Conservation (phyloP, 1,139 yeast genomes). For the Blastobotrys aristatus region DNA sequence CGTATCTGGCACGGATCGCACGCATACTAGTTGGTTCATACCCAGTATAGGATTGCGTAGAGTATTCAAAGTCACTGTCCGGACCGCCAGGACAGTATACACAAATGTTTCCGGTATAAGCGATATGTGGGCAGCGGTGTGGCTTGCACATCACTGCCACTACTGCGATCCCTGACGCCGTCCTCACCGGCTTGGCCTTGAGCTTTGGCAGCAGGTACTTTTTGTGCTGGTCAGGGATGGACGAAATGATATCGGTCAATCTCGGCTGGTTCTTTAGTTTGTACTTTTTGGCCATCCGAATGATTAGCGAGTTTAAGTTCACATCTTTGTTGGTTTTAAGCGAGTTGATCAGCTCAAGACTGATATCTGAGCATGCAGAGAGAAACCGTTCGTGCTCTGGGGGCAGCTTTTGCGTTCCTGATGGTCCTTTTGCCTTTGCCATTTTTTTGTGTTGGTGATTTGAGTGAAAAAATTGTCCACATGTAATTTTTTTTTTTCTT, state of each 20-base stretch:
- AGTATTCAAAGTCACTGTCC: slow-evolving; percentile 94
- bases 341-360: slow-evolving; percentile 79
- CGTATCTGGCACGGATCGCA: slow-evolving; percentile 95
- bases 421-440: slow-evolving; percentile 22
- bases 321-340: slow-evolving; percentile 71
- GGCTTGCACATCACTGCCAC: slow-evolving; percentile 99
- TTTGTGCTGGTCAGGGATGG: slow-evolving; percentile 94
- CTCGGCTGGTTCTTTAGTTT: slow-evolving; percentile 90
- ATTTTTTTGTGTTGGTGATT: not conserved
- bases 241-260: slow-evolving; percentile 86
- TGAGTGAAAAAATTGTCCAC: not conserved
- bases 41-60: slow-evolving; percentile 97
- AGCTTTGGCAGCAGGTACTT: slow-evolving; percentile 86
- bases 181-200: slow-evolving; percentile 96
- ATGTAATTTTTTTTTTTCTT: no score
- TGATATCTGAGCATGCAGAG: slow-evolving; percentile 90
- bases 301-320: slow-evolving; percentile 84
- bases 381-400: slow-evolving; percentile 85
- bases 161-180: slow-evolving; percentile 96
- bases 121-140: slow-evolving; percentile 98
- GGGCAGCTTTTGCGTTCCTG: slow-evolving; percentile 30
- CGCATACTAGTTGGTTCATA: slow-evolving; percentile 99
- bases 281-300: slow-evolving; percentile 81
- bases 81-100: slow-evolving; percentile 99
- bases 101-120: slow-evolving; percentile 97